Evolutionary conservation across 345 rosid species (phyloP).

Genomic region (Aquilaria sinensis): DNA sequence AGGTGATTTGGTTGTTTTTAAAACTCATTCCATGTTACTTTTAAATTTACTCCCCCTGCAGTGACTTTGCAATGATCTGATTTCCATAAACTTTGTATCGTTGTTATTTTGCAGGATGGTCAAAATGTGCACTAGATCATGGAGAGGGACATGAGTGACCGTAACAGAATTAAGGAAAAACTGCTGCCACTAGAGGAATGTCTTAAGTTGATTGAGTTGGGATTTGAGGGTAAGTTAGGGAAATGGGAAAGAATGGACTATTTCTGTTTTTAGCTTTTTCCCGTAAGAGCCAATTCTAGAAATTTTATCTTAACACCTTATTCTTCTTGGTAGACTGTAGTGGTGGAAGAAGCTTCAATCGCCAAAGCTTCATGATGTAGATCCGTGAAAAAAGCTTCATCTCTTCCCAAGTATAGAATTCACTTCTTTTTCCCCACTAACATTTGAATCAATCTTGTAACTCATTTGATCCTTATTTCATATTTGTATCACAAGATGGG

Average conservation of each 20-base stretch:
- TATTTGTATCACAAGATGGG: slow-evolving; percentile 39
- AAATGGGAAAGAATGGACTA: too few species aligned
- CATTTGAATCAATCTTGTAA: neutral
- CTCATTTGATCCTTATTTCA: neutral
- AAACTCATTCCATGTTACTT: too few species aligned
- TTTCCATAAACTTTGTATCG: too few species aligned
- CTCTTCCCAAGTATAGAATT: slow-evolving; percentile 25
- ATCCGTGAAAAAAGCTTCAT: slow-evolving; percentile 33
- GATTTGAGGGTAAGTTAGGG: slow-evolving; percentile 21
- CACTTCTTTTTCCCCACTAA: neutral
- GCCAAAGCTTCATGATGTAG: slow-evolving; percentile 32
- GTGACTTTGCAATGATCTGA: neutral
- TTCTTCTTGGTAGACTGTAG: slow-evolving; percentile 39
- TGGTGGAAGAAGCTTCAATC: slow-evolving; percentile 37
- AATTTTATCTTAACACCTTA: slow-evolving; percentile 14
- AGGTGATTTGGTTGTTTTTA: neutral
- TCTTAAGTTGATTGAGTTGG: slow-evolving; percentile 21
- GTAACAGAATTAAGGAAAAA: slow-evolving; percentile 23
- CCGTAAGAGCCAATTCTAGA: too few species aligned
- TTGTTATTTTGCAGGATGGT: slow-evolving; percentile 16
- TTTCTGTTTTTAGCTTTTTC: too few species aligned
- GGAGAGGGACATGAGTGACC: slow-evolving; percentile 20
- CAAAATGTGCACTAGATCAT: slow-evolving; percentile 16
- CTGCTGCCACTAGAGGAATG: slow-evolving; percentile 23
- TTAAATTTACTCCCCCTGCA: too few species aligned